A percentile compares a stretch with the other conserved stretches of the same genome.
These are phyloP conservation scores for Heterobasidion occidentale DNA, from an alignment of 1,284 basidiomycete species.

Conservation along the genomic window DNA sequence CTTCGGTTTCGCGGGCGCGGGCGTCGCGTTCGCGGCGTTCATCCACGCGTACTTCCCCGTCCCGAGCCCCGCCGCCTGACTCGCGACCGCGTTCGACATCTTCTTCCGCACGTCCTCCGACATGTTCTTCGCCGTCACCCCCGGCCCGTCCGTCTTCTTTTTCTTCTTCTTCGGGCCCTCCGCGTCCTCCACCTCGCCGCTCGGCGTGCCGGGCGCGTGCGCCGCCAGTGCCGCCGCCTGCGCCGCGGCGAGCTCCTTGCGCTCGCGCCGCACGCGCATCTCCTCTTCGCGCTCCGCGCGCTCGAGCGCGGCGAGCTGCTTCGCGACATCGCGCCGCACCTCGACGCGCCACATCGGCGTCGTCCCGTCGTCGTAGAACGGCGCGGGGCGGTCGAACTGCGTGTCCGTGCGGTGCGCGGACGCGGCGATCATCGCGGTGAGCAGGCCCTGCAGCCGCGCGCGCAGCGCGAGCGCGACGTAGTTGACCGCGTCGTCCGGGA, in stretches of 20 bases:
- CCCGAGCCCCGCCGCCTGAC: constrained; percentile 73
- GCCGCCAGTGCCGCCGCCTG: constrained; percentile 55
- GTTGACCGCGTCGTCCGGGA: constrained; percentile 67
- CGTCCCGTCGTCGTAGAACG: constrained; percentile 48
- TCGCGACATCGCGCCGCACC: constrained; percentile 66
- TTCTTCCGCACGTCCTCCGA: constrained; percentile 84
- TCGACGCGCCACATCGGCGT: constrained; percentile 74
- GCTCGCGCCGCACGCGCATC: constrained; percentile 47
- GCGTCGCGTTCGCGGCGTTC: constrained; percentile 49
- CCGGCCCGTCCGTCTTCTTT: constrained; percentile 76
- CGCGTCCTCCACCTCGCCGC: constrained; percentile 27
- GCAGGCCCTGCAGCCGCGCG: constrained; percentile 63
- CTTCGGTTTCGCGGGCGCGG: constrained; percentile 39
- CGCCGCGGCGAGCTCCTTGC: constrained; percentile 65
- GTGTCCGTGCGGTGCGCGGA: constrained; percentile 63
- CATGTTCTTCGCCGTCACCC: constrained; percentile 80
- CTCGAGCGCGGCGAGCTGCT: constrained; percentile 59
- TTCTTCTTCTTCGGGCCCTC: constrained; percentile 68
- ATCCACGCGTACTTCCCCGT: constrained; percentile 80
- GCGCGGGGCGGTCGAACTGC: constrained; percentile 61
- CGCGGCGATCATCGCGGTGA: constrained; percentile 65
- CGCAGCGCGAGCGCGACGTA: constrained; percentile 76
- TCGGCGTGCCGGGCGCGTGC: constrained; percentile 30
- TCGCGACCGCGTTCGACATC: constrained; percentile 83
- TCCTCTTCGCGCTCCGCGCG: constrained; percentile 78